These are phyloP conservation scores for Xylaria flabelliformis DNA, from an alignment of 495 filamentous ascomycete species.

Conservation along the genomic window DNA sequence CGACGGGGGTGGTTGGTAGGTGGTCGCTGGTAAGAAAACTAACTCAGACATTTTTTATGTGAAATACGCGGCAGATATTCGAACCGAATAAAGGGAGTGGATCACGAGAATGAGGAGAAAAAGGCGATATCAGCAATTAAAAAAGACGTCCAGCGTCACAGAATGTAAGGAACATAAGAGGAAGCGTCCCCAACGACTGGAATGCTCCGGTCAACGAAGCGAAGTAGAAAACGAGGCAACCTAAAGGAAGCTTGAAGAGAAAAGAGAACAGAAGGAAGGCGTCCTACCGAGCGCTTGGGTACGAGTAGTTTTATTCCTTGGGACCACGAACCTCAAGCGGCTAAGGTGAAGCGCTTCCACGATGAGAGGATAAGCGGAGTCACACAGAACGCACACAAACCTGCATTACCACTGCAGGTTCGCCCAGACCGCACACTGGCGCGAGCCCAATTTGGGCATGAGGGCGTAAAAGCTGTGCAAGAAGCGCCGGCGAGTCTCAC, in stretches of 20 bases:
- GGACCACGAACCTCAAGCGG: conserved; percentile 35
- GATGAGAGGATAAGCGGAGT: conserved; percentile 31
- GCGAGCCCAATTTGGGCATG: conserved; percentile 36
- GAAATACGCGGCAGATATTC: conserved; percentile 36
- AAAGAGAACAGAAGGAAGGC: conserved; percentile 32
- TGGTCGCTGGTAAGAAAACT: conserved; percentile 63
- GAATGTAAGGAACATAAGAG: conserved; percentile 38
- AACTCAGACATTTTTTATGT: conserved; percentile 62
- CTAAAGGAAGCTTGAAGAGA: conserved; percentile 46
- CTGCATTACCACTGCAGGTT: conserved; percentile 34
- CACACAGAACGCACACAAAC: conserved; percentile 35
- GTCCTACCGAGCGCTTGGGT: conserved; percentile 37
- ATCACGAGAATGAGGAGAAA: conserved; percentile 28
- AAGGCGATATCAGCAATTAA: conserved; percentile 33
- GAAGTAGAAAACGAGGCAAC: conserved; percentile 44
- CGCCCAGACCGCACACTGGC: conserved; percentile 29
- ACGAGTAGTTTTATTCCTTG: conserved; percentile 44
- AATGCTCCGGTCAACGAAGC: conserved; percentile 61
- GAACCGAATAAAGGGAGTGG: conserved; percentile 28
- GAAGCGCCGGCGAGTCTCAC: conserved; percentile 28
- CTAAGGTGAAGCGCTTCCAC: conserved; percentile 42
- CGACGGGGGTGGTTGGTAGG: conserved; percentile 65
- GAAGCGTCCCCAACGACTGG: conserved; percentile 47
- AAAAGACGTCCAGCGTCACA: conserved; percentile 53
- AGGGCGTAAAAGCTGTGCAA: conserved; percentile 34